Evolutionary conservation across 2,329 filamentous ascomycete species (phyloP), one percentile per base, ranked within the genome.

Genomic region (Verticillium zaregamsianum): DNA sequence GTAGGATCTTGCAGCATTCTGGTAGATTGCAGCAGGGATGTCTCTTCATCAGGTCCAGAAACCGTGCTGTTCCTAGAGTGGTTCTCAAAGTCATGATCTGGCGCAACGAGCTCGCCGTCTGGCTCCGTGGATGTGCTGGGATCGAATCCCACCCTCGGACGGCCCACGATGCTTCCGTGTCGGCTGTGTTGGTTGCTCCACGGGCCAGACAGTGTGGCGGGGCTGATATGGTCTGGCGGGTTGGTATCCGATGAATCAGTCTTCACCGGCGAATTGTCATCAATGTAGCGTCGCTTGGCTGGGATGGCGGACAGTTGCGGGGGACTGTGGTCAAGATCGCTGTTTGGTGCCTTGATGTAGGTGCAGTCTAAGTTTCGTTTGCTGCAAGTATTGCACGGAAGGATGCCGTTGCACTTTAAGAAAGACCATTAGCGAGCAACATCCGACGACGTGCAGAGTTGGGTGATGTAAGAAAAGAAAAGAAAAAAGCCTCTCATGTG

Each of bases 1-100:
- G 80, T 84, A 12, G 79, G 79, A 68, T 89, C 86, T 66, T 85
- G 80, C 45, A 89, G 73, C 82, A 89, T 86, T 64, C 84, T 77
- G 33, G 80, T 79, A 63, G 84, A 78, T 11, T 80, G 79, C 64
- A 82, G 81, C 31, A 86, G 76, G 31, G 82, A 79, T 4, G 83
- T 79, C 67, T 87, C 85, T 64, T 87, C 84, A 45, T 84, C 83
- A 39, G 76, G 73, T 2, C 77, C 80, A 64, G 77, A 81, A 25
- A 70, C 71, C 45, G 74, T 77, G 64, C 74, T 77, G 57, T 76
- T 71, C 49, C 72, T 37, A 23, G 78, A 76, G 49, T 59, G 63
- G 12, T 39, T 61, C n/a, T 62, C 60, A 31, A 58, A 62, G 37
- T 66, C 64, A 40, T 59, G 55, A 23, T 64, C 59, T 33, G 55